phyloP scores from a whole-genome alignment of 208 protist genomes.

The Leishmania lainsoni region DNA sequence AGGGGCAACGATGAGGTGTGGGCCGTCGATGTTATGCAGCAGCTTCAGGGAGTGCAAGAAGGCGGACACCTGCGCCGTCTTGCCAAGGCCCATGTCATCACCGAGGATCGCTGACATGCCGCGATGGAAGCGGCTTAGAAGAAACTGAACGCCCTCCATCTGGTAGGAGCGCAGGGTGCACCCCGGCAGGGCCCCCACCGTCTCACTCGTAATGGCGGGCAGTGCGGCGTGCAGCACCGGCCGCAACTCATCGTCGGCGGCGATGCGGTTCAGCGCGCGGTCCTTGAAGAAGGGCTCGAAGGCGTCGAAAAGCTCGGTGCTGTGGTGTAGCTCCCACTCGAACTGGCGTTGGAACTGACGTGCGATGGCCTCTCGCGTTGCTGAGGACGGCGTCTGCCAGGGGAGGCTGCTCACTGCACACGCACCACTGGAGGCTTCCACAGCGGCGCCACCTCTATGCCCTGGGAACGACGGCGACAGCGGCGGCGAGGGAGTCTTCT shows the following conservation, averaged over 20 bases:
- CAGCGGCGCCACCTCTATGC: not conserved
- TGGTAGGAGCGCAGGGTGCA: conserved; percentile 93
- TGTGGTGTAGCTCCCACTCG: conserved; percentile 56
- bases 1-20: conserved; percentile 96
- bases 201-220: conserved; percentile 15
- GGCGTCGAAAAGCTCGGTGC: conserved; percentile 39
- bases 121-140: conserved; percentile 87
- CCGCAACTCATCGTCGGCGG: conserved; percentile 13
- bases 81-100: conserved; percentile 98
- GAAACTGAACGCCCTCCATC: conserved; percentile 96
- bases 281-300: conserved; percentile 85
- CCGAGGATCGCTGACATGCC: conserved; percentile 91
- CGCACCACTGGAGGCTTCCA: conserved; percentile 10
- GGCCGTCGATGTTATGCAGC: conserved; percentile 82
- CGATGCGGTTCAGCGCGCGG: conserved; percentile 48
- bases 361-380: conserved; percentile 32
- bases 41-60: conserved; percentile 86
- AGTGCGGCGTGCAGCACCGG: conserved; percentile 51
- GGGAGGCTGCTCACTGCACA: conserved; percentile 43
- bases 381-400: conserved; percentile 54
- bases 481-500: conserved; percentile 10
- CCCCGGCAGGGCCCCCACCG: conserved; percentile 40
- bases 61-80: conserved; percentile 96
- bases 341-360: conserved; percentile 72
- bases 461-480: not conserved